A percentile compares a stretch with the other conserved stretches of the same genome.
phyloP scores from a whole-genome alignment of 148 eudicot species.

The Camellia granthamiana region DNA sequence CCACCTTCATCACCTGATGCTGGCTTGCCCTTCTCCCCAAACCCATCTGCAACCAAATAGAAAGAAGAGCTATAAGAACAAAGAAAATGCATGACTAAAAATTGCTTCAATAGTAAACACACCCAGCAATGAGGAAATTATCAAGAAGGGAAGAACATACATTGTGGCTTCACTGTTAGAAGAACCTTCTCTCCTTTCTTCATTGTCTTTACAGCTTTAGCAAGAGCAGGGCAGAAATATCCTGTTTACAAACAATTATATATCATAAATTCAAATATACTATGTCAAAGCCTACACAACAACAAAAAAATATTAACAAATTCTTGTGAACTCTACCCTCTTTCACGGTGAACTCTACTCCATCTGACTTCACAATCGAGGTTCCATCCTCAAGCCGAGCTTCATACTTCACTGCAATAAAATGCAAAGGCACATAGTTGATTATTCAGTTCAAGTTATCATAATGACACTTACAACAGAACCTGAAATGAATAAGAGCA shows the following conservation, averaged over 20 bases:
- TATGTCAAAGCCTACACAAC: background rate
- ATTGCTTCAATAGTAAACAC: background rate
- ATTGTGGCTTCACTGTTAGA: slow-evolving; percentile 82
- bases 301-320: background rate
- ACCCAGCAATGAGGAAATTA: background rate
- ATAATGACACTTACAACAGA: background rate
- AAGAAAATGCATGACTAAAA: background rate
- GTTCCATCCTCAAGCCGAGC: slow-evolving; percentile 81
- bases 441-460: background rate
- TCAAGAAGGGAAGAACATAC: slow-evolving; percentile 33
- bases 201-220: slow-evolving; percentile 96
- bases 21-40: slow-evolving; percentile 88
- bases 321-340: slow-evolving; percentile 42
- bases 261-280: background rate
- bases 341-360: slow-evolving; percentile 71
- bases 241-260: slow-evolving; percentile 36
- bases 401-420: slow-evolving; percentile 69
- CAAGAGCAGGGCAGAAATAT: slow-evolving; percentile 86
- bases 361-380: slow-evolving; percentile 64
- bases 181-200: slow-evolving; percentile 93
- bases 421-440: background rate
- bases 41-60: slow-evolving; percentile 60
- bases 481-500: background rate
- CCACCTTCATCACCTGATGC: slow-evolving; percentile 70
- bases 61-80: background rate